phyloP scores from a whole-genome alignment of 129 eudicot genomes.

The Ambrosia trifida region DNA sequence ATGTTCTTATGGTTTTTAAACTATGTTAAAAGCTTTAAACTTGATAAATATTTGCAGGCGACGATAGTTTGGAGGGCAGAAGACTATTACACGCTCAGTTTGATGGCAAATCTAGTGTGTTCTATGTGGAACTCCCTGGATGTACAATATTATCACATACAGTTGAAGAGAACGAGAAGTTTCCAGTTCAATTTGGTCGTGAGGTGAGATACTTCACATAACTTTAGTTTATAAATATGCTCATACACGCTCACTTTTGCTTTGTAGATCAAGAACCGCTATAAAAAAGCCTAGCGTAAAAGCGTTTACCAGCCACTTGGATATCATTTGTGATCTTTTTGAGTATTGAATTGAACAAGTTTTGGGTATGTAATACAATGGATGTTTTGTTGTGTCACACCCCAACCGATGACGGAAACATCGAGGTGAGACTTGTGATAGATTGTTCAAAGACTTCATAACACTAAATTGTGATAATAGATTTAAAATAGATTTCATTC shows the following conservation, averaged over 20 bases:
- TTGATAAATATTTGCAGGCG: constrained; percentile 35
- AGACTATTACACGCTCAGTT: constrained; percentile 43
- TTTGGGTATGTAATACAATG: background rate
- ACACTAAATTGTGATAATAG: too few species aligned
- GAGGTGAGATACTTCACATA: constrained; percentile 57
- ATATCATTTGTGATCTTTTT: background rate
- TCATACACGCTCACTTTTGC: background rate
- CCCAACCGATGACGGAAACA: too few species aligned
- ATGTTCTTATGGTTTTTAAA: too few species aligned
- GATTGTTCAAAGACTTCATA: too few species aligned
- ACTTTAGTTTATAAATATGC: background rate
- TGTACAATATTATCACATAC: constrained; percentile 62
- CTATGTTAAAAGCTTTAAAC: background rate
- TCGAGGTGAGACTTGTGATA: too few species aligned
- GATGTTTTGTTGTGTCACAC: too few species aligned
- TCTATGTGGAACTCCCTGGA: constrained; percentile 91
- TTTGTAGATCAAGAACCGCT: too few species aligned
- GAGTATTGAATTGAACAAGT: background rate
- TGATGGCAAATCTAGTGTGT: constrained; percentile 63
- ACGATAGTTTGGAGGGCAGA: constrained; percentile 50
- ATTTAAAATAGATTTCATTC: too few species aligned
- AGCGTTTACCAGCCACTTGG: background rate
- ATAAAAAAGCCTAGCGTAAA: too few species aligned
- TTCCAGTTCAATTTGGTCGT: constrained; percentile 95
- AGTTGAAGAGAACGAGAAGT: constrained; percentile 80